These are phyloP conservation scores for Graphium sp. DNA, from an alignment of 2,329 filamentous ascomycete genomes.

Conservation along the genomic window DNA sequence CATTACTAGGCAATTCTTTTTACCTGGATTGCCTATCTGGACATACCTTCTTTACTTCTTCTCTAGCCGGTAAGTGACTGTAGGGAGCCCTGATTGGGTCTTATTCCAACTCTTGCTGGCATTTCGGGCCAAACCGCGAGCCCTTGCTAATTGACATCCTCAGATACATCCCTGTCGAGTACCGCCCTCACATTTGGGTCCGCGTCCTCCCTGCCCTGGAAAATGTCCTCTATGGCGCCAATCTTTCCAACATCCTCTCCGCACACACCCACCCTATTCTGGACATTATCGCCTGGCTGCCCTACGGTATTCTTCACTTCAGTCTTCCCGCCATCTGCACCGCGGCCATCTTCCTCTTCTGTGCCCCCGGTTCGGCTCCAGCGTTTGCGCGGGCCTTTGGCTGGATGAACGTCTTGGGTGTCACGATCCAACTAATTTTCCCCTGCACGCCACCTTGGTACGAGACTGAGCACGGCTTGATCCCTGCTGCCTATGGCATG, in stretches of 20 bases:
- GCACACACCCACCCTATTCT: conserved; percentile 72
- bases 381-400: conserved; percentile 79
- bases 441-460: conserved; percentile 96
- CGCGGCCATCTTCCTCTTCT: conserved; percentile 70
- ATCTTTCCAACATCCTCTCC: conserved; percentile 88
- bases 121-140: too few relatives aligned
- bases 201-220: conserved; percentile 86
- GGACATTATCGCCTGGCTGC: conserved; percentile 82
- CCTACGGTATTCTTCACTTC: conserved; percentile 85
- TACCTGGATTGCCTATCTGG: conserved; percentile 72
- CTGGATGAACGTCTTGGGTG: conserved; percentile 80
- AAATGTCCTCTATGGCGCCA: conserved; percentile 91
- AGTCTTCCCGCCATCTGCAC: conserved; percentile 70
- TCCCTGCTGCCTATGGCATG: conserved; percentile 86
- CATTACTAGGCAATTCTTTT: conserved; percentile 75
- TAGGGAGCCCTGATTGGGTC: too few relatives aligned
- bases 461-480: conserved; percentile 80
- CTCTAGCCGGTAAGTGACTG: conserved; percentile 74
- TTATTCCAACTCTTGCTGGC: too few relatives aligned
- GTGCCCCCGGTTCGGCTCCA: conserved; percentile 67
- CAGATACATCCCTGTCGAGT: conserved; percentile 79
- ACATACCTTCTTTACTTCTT: conserved; percentile 87
- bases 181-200: conserved; percentile 88
- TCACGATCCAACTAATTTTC: conserved; percentile 76
- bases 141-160: conserved; percentile 2